phyloP scores from a whole-genome alignment of 306 rosid genomes.

The Cucurbita pepo region DNA sequence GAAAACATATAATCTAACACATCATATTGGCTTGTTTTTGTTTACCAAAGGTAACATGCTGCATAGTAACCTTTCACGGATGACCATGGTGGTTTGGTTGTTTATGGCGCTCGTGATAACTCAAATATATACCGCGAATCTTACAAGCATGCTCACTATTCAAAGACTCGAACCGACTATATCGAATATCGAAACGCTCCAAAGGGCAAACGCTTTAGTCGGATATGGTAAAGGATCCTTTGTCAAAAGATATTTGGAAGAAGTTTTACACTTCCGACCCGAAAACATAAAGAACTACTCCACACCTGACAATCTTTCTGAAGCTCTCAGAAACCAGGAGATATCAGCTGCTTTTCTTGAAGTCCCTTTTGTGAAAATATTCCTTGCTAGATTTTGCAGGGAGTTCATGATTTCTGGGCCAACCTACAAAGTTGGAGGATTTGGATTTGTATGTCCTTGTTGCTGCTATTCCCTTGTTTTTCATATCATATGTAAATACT shows the following conservation, averaged over 20 bases:
- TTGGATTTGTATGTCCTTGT: slow-evolving; percentile 14
- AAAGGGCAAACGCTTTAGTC: slow-evolving; percentile 9
- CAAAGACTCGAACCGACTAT: slow-evolving; percentile 28
- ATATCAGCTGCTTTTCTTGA: slow-evolving; percentile 33
- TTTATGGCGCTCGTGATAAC: slow-evolving; percentile 32
- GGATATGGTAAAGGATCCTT: slow-evolving; percentile 28
- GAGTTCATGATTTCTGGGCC: slow-evolving; percentile 25
- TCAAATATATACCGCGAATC: slow-evolving; percentile 33
- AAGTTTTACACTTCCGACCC: slow-evolving; percentile 4
- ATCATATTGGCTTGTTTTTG: not conserved
- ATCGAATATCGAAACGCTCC: slow-evolving; percentile 12
- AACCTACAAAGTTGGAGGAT: slow-evolving; percentile 28
- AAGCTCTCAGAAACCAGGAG: slow-evolving; percentile 21
- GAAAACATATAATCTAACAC: not conserved
- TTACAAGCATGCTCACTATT: slow-evolving; percentile 31
- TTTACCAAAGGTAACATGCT: slow-evolving; percentile 15
- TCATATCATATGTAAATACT: not conserved
- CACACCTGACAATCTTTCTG: slow-evolving; percentile 13
- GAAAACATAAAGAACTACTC: slow-evolving; percentile 10
- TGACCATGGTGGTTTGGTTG: slow-evolving; percentile 34
- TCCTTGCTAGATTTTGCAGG: slow-evolving; percentile 25
- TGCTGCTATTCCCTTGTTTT: not conserved
- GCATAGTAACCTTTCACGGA: slow-evolving; percentile 27
- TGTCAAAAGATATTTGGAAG: slow-evolving; percentile 10
- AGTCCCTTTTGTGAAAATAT: slow-evolving; percentile 22